Conservation (phyloP, 192 early-diverging fungal species). For the Gamsiella multidivaricata region DNA sequence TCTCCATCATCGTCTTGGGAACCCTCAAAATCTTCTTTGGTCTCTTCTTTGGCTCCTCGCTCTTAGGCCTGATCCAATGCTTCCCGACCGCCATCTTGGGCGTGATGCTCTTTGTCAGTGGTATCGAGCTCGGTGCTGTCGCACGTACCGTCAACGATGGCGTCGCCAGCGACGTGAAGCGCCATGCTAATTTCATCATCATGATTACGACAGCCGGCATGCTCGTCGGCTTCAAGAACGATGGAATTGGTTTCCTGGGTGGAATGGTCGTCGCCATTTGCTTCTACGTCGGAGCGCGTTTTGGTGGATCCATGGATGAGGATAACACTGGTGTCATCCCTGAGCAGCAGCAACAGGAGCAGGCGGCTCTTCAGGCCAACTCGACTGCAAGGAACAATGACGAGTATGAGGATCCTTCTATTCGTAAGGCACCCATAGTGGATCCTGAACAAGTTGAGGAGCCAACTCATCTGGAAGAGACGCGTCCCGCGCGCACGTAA, state of each 20-base stretch:
- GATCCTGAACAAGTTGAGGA: neutral
- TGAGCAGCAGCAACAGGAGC: neutral
- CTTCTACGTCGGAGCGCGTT: conserved; percentile 18
- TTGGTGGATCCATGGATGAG: conserved; percentile 24
- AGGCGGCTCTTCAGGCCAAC: neutral
- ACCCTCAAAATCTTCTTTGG: conserved; percentile 80
- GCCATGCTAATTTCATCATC: conserved; percentile 71
- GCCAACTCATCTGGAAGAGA: neutral
- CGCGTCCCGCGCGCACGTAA: conserved; percentile 1
- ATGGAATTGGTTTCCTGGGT: conserved; percentile 82
- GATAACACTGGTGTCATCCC: conserved; percentile 32
- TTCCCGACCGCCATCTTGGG: conserved; percentile 86
- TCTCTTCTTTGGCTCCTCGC: conserved; percentile 85
- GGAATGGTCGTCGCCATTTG: conserved; percentile 59
- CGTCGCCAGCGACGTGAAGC: conserved; percentile 53
- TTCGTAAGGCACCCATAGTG: conserved; percentile 14
- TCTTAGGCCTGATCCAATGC: conserved; percentile 73
- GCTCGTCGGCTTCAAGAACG: conserved; percentile 82
- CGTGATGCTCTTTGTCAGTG: conserved; percentile 88
- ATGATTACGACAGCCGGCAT: conserved; percentile 77
- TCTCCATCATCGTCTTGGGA: conserved; percentile 84
- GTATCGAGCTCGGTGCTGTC: conserved; percentile 76
- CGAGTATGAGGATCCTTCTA: conserved; percentile 14
- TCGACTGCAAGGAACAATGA: too few species aligned
- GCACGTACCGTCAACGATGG: conserved; percentile 65